These are phyloP conservation scores for Candida hispaniensis DNA, from an alignment of 805 yeast genomes.

Conservation along the genomic window DNA sequence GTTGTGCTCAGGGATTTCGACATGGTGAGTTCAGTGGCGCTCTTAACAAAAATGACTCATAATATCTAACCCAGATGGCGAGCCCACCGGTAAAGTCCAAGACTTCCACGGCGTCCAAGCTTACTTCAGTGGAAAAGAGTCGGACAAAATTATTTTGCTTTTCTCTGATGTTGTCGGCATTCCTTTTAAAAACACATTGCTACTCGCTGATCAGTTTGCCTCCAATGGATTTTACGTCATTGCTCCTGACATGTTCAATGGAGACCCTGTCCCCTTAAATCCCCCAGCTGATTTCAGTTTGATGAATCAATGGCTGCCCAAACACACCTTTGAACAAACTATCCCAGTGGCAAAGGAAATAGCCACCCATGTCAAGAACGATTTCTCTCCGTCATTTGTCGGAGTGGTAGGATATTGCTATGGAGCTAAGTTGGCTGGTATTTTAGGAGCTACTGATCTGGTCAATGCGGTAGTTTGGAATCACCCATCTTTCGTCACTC, in stretches of 20 bases:
- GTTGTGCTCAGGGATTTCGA: conserved; percentile 14
- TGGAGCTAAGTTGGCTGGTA: conserved; percentile 62
- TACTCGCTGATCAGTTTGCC: conserved; percentile 45
- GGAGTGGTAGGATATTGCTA: conserved; percentile 71
- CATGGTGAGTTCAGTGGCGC: conserved; percentile 1
- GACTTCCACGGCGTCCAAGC: conserved; percentile 29
- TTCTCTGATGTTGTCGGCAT: conserved; percentile 61
- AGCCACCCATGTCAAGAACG: conserved; percentile 35
- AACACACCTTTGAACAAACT: conserved; percentile 43
- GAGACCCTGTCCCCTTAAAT: conserved; percentile 37
- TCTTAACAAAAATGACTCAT: not conserved
- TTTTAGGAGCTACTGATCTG: conserved; percentile 31
- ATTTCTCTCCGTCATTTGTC: conserved; percentile 38
- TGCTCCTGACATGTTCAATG: conserved; percentile 64
- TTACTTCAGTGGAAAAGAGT: conserved; percentile 41
- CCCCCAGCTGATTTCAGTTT: conserved; percentile 22
- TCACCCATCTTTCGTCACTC: conserved; percentile 68
- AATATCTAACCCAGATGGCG: conserved; percentile 21
- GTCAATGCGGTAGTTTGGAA: conserved; percentile 58
- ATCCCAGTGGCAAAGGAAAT: conserved; percentile 40
- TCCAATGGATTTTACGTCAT: conserved; percentile 51
- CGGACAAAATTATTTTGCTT: conserved; percentile 44
- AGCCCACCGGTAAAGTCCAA: conserved; percentile 22
- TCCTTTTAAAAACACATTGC: conserved; percentile 42
- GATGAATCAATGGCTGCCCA: conserved; percentile 39